Evolutionary conservation across 139 green algal species (phyloP).

Genomic region (Marvania coccoides): DNA sequence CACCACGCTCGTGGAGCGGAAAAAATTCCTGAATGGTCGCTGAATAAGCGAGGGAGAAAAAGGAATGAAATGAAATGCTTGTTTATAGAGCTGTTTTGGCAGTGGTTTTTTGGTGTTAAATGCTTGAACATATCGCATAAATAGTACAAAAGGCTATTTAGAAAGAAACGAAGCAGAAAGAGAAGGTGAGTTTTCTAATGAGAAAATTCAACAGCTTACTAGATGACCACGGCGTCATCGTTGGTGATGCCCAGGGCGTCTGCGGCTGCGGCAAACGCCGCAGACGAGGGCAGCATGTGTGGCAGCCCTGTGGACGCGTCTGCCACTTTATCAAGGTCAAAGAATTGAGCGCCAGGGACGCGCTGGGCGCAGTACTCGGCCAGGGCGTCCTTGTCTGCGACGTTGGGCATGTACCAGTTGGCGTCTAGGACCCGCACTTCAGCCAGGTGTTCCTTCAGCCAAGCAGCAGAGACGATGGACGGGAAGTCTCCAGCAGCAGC

Average conservation of each 20-base stretch:
- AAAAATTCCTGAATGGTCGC: conserved; percentile 83
- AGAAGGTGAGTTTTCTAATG: too few relatives aligned
- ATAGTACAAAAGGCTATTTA: too few relatives aligned
- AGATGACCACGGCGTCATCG: conserved; percentile 71
- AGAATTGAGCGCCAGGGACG: conserved; percentile 67
- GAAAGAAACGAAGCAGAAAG: too few relatives aligned
- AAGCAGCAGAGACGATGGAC: conserved; percentile 38
- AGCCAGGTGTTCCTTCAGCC: conserved; percentile 40
- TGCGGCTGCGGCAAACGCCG: conserved; percentile 69
- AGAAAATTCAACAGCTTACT: too few relatives aligned
- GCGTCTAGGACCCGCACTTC: conserved; percentile 60
- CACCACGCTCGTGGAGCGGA: conserved; percentile 81
- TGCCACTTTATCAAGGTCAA: conserved; percentile 58
- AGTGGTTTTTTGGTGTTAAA: too few relatives aligned
- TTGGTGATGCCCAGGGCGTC: conserved; percentile 70
- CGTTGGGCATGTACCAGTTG: conserved; percentile 70
- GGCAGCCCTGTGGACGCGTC: conserved; percentile 39
- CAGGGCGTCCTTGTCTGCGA: conserved; percentile 23
- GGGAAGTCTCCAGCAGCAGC: not conserved
- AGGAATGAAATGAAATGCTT: too few relatives aligned
- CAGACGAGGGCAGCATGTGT: conserved; percentile 72
- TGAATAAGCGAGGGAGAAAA: too few relatives aligned
- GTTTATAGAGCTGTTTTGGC: too few relatives aligned
- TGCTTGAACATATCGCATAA: too few relatives aligned
- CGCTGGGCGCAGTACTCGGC: conserved; percentile 54